Evolutionary conservation across 1,139 yeast genomes (phyloP).

Genomic region (Protomyces inundatus): DNA sequence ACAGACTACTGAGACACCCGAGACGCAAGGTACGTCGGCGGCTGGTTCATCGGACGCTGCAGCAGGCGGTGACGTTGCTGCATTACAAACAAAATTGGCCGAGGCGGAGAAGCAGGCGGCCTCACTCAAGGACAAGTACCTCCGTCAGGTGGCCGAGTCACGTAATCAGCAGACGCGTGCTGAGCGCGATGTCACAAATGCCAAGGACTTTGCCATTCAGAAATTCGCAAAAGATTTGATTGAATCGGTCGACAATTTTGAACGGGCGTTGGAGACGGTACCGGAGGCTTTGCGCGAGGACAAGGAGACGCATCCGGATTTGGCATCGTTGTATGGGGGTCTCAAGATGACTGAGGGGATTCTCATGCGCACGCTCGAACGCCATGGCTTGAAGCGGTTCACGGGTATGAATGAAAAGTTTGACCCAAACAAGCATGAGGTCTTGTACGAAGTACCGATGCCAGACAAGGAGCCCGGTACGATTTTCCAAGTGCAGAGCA

Average conservation of each 20-base stretch:
- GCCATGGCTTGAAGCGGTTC: slow-evolving; percentile 74
- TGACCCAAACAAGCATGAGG: slow-evolving; percentile 91
- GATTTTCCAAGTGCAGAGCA: slow-evolving; percentile 86
- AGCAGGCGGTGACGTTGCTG: neutral
- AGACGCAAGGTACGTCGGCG: slow-evolving; percentile 4
- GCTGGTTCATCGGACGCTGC: neutral
- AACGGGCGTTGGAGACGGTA: slow-evolving; percentile 77
- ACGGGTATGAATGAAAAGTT: slow-evolving; percentile 81
- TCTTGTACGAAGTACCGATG: slow-evolving; percentile 81
- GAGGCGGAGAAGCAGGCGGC: slow-evolving; percentile 14
- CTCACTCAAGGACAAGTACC: slow-evolving; percentile 56
- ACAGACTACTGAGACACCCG: slow-evolving; percentile 12
- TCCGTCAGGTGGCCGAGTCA: slow-evolving; percentile 86
- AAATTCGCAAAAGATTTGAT: slow-evolving; percentile 87
- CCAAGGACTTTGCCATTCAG: slow-evolving; percentile 85
- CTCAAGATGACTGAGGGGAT: slow-evolving; percentile 85
- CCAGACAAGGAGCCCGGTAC: slow-evolving; percentile 91
- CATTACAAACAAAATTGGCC: neutral
- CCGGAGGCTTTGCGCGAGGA: slow-evolving; percentile 46
- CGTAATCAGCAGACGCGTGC: slow-evolving; percentile 89
- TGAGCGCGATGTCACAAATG: slow-evolving; percentile 77
- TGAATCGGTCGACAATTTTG: slow-evolving; percentile 86
- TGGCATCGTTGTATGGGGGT: slow-evolving; percentile 77
- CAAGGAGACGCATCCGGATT: slow-evolving; percentile 39
- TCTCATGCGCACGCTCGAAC: slow-evolving; percentile 74